Evolutionary conservation across 2,329 filamentous ascomycete species (phyloP), one percentile per base, ranked within the genome.

Genomic region (Fusarium foetens): DNA sequence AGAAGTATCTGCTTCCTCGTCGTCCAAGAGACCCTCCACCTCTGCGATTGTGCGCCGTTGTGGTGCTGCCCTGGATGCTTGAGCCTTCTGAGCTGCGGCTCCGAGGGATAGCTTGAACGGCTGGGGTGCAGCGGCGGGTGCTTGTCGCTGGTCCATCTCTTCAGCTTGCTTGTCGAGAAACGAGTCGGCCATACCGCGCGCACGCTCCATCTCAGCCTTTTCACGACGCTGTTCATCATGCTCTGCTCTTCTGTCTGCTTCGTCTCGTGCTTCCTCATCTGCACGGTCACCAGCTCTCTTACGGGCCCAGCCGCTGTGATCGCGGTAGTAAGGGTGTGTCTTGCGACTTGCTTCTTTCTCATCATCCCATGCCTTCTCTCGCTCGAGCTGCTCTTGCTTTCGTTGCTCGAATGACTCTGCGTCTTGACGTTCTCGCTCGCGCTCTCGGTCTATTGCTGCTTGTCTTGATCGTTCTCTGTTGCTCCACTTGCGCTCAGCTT

Each of bases 41-140:
- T 99, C 96, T 63, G 94, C 94, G 69, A 97, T 92, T 1, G 94
- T 97, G 68, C 94, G 92, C 66, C 93, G 89, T 64, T 89, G 86
- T 0, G 89, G 84, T 19, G 86, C 86, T 2, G 83, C 83, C 43
- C 86, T 85, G 64, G 88, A 88, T 0, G 87, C 87, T 54, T 89
- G 87, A 0, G 87, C 87, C 75, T 87, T 94, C 80, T 97, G 94
- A 0, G 94, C 93, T 0, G 95, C 94, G 2, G 94, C 94, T 59
- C 95, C 95, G 31, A 98, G 91, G 3, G 94, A 97, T 63, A 98
- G 88, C 81, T 97, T 98, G 88, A 98, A 97, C 29, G 92, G 91
- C 78, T 93, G 91, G 7, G 93, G 93, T 62, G 89, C 88, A 14
- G 84, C 79, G 60, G 84, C 79, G 61, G 81, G 77, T 72, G 83